Percentiles rank a stretch among this genome's conserved stretches.
These are phyloP conservation scores for Austroboletus olivaceoglutinosus DNA, from an alignment of 1,284 basidiomycete species.

Conservation along the genomic window DNA sequence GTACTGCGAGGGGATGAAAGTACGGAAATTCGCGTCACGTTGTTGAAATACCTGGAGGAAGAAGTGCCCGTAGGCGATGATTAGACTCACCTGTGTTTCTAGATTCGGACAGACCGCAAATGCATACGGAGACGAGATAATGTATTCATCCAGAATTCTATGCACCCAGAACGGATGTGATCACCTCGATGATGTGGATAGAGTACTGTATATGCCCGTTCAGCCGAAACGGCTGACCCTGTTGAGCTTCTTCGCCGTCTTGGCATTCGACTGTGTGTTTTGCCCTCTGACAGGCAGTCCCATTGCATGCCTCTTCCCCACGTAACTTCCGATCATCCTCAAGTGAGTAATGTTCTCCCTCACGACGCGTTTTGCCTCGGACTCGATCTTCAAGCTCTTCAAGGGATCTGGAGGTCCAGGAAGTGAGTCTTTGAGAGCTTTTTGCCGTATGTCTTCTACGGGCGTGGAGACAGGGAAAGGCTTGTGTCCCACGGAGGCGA, in stretches of 20 bases:
- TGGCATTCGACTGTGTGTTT: constrained; percentile 83
- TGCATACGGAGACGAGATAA: neutral
- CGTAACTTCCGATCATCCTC: constrained; percentile 85
- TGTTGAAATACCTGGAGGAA: constrained; percentile 93
- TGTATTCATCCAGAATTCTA: neutral
- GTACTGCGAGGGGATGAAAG: constrained; percentile 89
- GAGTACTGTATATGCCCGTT: constrained; percentile 13
- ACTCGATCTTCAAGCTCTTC: constrained; percentile 74
- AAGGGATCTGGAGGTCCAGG: constrained; percentile 51
- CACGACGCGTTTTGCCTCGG: constrained; percentile 75
- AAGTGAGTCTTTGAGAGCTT: constrained; percentile 23
- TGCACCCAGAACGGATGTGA: constrained; percentile 1
- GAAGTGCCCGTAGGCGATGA: constrained; percentile 84
- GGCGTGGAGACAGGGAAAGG: constrained; percentile 48
- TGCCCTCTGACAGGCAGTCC: constrained; percentile 88
- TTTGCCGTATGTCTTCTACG: constrained; percentile 39
- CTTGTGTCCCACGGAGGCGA: constrained; percentile 53
- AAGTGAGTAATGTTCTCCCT: constrained; percentile 89
- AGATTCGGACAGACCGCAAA: constrained; percentile 1
- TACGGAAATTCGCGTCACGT: constrained; percentile 89
- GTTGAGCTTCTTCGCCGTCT: constrained; percentile 85
- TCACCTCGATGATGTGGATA: constrained; percentile 7
- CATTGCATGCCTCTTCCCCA: constrained; percentile 85
- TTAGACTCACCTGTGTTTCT: constrained; percentile 40
- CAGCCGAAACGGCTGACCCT: constrained; percentile 51